phyloP scores from a whole-genome alignment of 139 green algal species.

The Volvox reticuliferus region DNA sequence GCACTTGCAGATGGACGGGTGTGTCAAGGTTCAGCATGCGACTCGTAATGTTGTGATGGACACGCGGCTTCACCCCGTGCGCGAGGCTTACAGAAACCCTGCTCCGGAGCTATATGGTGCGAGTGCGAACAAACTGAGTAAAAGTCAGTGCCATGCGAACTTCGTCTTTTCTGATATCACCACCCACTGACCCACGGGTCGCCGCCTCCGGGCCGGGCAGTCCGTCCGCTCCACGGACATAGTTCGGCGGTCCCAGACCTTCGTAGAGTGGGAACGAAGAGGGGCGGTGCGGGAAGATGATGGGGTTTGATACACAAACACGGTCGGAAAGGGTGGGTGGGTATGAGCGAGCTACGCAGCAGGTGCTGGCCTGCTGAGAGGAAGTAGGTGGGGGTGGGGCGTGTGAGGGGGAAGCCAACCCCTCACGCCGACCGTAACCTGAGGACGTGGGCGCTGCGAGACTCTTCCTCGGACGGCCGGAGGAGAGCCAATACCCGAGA shows the following conservation, averaged over 20 bases:
- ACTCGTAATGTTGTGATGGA: no score
- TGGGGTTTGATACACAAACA: neutral
- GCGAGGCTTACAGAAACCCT: no score
- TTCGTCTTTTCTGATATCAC: neutral
- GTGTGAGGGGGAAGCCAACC: no score
- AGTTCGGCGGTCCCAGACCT: constrained; percentile 78
- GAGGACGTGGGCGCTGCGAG: no score
- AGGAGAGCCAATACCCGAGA: no score
- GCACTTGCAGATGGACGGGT: no score
- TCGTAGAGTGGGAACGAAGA: neutral
- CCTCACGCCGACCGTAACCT: neutral
- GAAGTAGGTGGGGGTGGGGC: neutral
- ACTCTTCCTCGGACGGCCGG: no score
- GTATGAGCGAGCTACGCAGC: no score
- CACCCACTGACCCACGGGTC: neutral
- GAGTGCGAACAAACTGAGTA: neutral
- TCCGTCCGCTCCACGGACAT: constrained; percentile 30
- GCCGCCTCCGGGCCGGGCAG: no score
- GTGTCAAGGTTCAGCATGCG: no score
- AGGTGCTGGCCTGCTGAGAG: neutral
- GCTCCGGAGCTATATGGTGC: neutral
- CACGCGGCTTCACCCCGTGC: no score
- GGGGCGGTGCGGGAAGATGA: neutral
- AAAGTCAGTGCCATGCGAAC: neutral
- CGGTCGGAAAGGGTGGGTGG: neutral